These are phyloP conservation scores for Scolecobasidium constrictum DNA, from an alignment of 2,329 filamentous ascomycete genomes.

Conservation along the genomic window DNA sequence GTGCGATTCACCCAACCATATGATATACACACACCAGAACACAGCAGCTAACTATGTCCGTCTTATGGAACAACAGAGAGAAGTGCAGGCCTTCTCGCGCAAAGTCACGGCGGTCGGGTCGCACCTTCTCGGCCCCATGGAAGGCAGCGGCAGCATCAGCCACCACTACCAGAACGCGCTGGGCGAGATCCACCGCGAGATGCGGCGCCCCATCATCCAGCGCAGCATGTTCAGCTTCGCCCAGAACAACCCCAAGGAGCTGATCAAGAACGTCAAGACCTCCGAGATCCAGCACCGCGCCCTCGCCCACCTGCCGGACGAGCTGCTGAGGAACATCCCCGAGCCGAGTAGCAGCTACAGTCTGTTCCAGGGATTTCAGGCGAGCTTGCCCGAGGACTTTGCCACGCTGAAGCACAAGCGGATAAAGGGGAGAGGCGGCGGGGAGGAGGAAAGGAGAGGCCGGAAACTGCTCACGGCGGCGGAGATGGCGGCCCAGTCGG, in stretches of 20 bases:
- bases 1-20: no score
- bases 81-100: conserved; percentile 83
- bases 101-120: conserved; percentile 92
- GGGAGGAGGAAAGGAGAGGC: conserved; percentile 60
- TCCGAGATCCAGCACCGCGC: conserved; percentile 91
- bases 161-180: conserved; percentile 78
- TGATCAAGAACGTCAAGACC: conserved; percentile 83
- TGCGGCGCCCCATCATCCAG: conserved; percentile 74
- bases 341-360: conserved; percentile 80
- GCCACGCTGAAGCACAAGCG: conserved; percentile 53
- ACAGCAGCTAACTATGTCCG: no score
- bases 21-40: no score
- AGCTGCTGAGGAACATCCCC: conserved; percentile 80
- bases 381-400: conserved; percentile 63
- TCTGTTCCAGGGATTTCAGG: conserved; percentile 92
- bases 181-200: conserved; percentile 78
- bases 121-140: conserved; percentile 67
- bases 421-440: conserved; percentile 15
- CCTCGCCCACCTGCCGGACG: conserved; percentile 77
- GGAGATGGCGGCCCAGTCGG: conserved; percentile 34
- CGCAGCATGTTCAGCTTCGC: conserved; percentile 86
- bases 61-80: no score
- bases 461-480: conserved; percentile 58
- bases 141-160: conserved; percentile 35
- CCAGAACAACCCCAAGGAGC: conserved; percentile 81